Evolutionary conservation across 108 stramenopile genomes (phyloP), one percentile per base, ranked within the genome.

Genomic region (Mediolabrus comicus): DNA sequence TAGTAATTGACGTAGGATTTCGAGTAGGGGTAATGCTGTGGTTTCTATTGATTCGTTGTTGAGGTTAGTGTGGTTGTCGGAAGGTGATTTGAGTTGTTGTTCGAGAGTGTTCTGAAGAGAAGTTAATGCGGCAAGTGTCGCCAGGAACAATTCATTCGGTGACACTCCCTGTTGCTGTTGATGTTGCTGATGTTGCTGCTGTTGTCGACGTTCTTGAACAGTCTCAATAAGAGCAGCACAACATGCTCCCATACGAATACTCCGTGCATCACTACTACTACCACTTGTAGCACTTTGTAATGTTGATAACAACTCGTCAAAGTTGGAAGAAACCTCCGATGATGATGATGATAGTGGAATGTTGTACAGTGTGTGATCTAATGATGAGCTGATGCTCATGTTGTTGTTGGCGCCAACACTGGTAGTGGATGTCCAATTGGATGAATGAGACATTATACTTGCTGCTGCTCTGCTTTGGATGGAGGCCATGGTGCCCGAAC

Each of bases 1-100:
- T 10, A 86, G 32, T 8, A 81, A 60, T 10, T 61, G 55, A 19
- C 79, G 54, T 29, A 91, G 32, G 9, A 93, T 59, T 31, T 91
- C 85, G 74, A 93, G 39, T 39, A 93, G 39, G 17, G 87, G 76
- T 17, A 82, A 22, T 13, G 61, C 68, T 2, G 75, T 65, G 3
- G 51, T 62, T 62, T 68, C 68, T 14, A 71, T 34, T n/a, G 16
- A 34, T 2, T 24, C 66, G 49, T 34, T 34, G n/a, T n/a, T n/a
- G n/a, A n/a, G n/a, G n/a, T n/a, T n/a, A 16, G 1, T 35, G 65
- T 35, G 6, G 22, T n/a, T 30, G 53, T 54, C 28, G 43, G 16
- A 26, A 31, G 19, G 57, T 38, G 35, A 8, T n/a, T 58, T 32
- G 38, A 64, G 24, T 30, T 58, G 49, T 27, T 36, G 38, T 14